phyloP scores from a whole-genome alignment of 257 asterid genomes.

The Solanum sejunctum region DNA sequence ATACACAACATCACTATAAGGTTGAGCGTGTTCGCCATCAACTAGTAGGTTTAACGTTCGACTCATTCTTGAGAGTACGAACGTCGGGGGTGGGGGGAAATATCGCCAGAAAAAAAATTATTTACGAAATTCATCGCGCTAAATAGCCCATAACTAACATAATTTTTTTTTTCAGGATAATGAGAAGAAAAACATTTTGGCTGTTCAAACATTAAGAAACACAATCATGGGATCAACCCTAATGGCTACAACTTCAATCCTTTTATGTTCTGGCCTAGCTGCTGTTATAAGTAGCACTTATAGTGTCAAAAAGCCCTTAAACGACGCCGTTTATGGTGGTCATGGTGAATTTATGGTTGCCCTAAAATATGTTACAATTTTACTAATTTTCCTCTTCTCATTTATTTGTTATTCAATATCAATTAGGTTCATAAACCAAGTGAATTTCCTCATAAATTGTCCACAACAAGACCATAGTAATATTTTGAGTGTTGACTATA shows the following conservation, averaged over 20 bases:
- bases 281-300: conserved; percentile 90
- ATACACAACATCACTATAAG: neutral
- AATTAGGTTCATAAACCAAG: conserved; percentile 72
- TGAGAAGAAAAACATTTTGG: conserved; percentile 84
- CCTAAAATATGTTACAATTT: conserved; percentile 59
- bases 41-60: neutral
- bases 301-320: conserved; percentile 71
- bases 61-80: neutral
- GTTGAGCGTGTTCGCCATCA: too few relatives aligned
- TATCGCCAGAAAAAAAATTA: too few relatives aligned
- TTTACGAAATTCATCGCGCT: too few relatives aligned
- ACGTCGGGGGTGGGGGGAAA: too few relatives aligned
- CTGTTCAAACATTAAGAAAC: conserved; percentile 79
- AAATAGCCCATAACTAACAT: neutral
- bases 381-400: conserved; percentile 56
- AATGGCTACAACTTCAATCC: conserved; percentile 91
- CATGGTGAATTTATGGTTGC: conserved; percentile 94
- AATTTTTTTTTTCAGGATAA: conserved; percentile 39
- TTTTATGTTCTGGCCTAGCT: conserved; percentile 68
- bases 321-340: conserved; percentile 68
- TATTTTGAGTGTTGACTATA: conserved; percentile 38
- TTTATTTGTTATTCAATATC: conserved; percentile 78
- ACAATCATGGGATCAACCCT: conserved; percentile 85
- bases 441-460: conserved; percentile 71
- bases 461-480: conserved; percentile 24